Conservation (phyloP, 2,329 filamentous ascomycete genomes). For the Stagonosporopsis tanaceti region DNA sequence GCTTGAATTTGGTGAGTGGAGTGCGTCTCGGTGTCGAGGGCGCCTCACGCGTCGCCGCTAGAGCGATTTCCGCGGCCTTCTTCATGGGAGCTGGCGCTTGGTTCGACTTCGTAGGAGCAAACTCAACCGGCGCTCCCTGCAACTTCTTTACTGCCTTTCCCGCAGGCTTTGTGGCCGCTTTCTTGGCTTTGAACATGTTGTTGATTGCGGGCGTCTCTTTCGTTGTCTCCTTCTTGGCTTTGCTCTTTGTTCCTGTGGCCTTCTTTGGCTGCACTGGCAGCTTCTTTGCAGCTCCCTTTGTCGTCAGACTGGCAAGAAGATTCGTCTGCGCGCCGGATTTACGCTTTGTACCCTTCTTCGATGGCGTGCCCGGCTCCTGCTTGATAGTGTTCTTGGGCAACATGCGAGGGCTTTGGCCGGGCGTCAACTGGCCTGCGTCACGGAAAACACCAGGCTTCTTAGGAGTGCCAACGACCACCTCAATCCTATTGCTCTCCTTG, state of each 20-base stretch:
- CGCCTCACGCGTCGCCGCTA: slow-evolving; percentile 19
- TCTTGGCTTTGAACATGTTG: slow-evolving; percentile 40
- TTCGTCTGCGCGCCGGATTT: slow-evolving; percentile 37
- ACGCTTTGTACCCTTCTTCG: slow-evolving; percentile 45
- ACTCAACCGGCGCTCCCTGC: slow-evolving; percentile 1
- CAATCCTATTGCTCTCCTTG: slow-evolving; percentile 42
- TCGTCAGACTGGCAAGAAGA: slow-evolving; percentile 31
- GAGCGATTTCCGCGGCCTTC: slow-evolving; percentile 24
- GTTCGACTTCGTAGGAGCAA: slow-evolving; percentile 1
- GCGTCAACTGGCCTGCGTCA: slow-evolving; percentile 46
- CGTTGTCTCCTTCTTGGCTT: slow-evolving; percentile 37
- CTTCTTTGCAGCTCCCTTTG: slow-evolving; percentile 36
- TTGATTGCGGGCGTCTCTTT: slow-evolving; percentile 38
- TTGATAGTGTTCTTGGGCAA: slow-evolving; percentile 32
- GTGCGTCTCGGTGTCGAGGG: slow-evolving; percentile 31
- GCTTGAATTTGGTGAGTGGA: slow-evolving; percentile 38
- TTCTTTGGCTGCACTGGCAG: slow-evolving; percentile 42
- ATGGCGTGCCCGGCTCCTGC: slow-evolving; percentile 40
- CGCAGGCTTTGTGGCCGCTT: slow-evolving; percentile 28
- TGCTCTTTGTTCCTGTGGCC: slow-evolving; percentile 32
- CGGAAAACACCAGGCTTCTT: slow-evolving; percentile 39
- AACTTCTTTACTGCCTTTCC: slow-evolving; percentile 24
- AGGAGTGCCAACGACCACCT: slow-evolving; percentile 46
- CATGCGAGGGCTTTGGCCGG: slow-evolving; percentile 47
- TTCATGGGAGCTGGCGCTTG: slow-evolving; percentile 18